Percentiles rank a stretch among this genome's conserved stretches.
Evolutionary conservation across 441 rosid genomes (phyloP).

Genomic region (Geranium incanum): DNA sequence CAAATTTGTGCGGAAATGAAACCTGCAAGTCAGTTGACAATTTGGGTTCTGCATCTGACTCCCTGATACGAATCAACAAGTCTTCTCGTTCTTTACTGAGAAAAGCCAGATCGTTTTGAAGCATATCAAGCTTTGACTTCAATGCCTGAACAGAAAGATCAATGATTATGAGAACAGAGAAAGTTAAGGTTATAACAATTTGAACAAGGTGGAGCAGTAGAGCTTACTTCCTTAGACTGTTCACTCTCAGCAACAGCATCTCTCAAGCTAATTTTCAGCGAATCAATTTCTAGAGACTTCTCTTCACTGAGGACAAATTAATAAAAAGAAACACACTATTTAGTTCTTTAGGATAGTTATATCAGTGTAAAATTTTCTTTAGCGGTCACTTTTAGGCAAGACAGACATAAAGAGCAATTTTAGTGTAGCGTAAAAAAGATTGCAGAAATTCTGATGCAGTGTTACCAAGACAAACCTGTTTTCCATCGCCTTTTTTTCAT

Average conservation of each 20-base stretch:
- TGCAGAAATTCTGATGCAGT: slow-evolving; percentile 2
- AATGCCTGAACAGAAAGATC: slow-evolving; percentile 24
- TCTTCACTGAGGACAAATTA: slow-evolving; percentile 37
- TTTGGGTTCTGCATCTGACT: slow-evolving; percentile 22
- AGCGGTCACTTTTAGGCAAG: not conserved
- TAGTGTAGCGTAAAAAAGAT: not conserved
- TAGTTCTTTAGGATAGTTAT: not conserved
- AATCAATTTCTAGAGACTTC: slow-evolving; percentile 48
- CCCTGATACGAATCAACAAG: slow-evolving; percentile 29
- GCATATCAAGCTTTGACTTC: slow-evolving; percentile 32
- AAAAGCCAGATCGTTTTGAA: slow-evolving; percentile 32
- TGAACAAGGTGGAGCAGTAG: slow-evolving; percentile 19
- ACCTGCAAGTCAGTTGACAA: slow-evolving; percentile 36
- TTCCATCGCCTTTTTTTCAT: slow-evolving; percentile 36
- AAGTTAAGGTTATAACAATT: slow-evolving; percentile 7
- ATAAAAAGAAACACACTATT: not conserved
- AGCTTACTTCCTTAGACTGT: slow-evolving; percentile 45
- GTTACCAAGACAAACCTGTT: slow-evolving; percentile 43
- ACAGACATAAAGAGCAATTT: not conserved
- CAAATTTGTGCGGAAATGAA: slow-evolving; percentile 8
- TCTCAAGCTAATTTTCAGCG: slow-evolving; percentile 37
- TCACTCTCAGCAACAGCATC: slow-evolving; percentile 31
- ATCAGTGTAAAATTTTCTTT: not conserved
- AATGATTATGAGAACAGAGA: slow-evolving; percentile 8
- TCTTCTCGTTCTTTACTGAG: slow-evolving; percentile 42